Conservation (phyloP, 208 protist genomes). For the Acanthamoeba sp. region DNA sequence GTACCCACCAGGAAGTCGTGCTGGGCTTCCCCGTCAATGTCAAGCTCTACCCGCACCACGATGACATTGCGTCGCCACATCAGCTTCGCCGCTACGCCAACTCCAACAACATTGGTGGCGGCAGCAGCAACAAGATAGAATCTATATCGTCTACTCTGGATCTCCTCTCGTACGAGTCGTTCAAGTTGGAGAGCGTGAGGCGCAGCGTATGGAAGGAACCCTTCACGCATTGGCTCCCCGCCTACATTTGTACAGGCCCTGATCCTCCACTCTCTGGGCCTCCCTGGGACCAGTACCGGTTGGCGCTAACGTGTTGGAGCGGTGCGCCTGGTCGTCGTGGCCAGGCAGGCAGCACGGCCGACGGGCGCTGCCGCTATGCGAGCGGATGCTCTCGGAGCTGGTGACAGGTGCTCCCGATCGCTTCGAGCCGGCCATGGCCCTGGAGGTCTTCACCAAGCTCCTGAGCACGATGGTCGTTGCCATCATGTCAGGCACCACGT, state of each 20-base stretch:
- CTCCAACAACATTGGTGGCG: neutral
- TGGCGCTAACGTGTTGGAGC: neutral
- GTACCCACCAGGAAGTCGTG: neutral
- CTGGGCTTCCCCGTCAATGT: constrained; percentile 20
- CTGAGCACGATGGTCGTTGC: constrained; percentile 51
- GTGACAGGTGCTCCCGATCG: neutral
- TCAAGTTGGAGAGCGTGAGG: constrained; percentile 14
- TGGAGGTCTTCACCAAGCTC: constrained; percentile 61
- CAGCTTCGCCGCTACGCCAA: neutral
- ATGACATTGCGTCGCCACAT: neutral
- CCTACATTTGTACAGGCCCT: neutral
- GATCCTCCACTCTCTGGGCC: neutral
- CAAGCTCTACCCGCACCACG: neutral
- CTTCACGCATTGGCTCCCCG: constrained; percentile 33
- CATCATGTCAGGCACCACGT: constrained; percentile 56
- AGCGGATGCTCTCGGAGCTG: neutral
- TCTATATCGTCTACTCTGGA: constrained; percentile 28
- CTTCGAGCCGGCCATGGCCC: constrained; percentile 28
- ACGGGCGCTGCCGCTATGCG: neutral
- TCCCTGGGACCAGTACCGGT: too few species aligned
- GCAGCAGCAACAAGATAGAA: neutral
- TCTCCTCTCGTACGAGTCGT: constrained; percentile 28
- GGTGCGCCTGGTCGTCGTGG: neutral
- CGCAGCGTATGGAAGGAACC: constrained; percentile 34
- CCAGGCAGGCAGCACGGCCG: neutral